A percentile compares a stretch with the other conserved stretches of the same genome.
phyloP scores from a whole-genome alignment of 306 rosid species.

The Trifolium repens region DNA sequence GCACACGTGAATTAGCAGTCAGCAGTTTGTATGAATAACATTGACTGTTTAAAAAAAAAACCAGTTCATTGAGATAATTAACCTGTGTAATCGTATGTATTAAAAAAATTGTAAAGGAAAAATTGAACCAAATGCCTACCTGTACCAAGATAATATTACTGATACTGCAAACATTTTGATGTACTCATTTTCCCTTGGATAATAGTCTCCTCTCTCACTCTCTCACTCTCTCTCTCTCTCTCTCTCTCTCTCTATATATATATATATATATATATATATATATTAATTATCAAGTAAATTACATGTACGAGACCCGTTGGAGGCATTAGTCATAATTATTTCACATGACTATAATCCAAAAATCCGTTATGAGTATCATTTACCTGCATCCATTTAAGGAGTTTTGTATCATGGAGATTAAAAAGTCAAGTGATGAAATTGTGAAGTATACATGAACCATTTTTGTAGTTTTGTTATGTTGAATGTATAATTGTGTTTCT shows the following conservation, averaged over 20 bases:
- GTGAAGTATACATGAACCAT: conserved; percentile 17
- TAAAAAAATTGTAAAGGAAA: background rate
- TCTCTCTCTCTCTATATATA: background rate
- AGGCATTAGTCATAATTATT: background rate
- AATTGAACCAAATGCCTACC: background rate
- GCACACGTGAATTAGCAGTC: conserved; percentile 13
- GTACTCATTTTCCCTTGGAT: background rate
- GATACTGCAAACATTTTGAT: background rate
- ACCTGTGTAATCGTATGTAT: background rate
- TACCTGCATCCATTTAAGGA: background rate
- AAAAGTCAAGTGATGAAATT: conserved; percentile 12
- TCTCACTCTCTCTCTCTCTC: too few species aligned
- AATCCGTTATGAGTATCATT: conserved; percentile 16
- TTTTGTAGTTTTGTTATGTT: conserved; percentile 28
- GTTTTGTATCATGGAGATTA: conserved; percentile 23
- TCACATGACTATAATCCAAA: background rate
- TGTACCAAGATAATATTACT: background rate
- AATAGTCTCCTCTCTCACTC: background rate
- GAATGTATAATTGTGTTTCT: conserved; percentile 22
- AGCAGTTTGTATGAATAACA: background rate
- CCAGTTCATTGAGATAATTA: background rate
- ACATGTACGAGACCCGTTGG: background rate
- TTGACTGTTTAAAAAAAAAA: too few species aligned
- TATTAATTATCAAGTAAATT: background rate
- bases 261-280: too few species aligned